phyloP scores from a whole-genome alignment of 345 rosid species.

The Lagerstroemia speciosa region DNA sequence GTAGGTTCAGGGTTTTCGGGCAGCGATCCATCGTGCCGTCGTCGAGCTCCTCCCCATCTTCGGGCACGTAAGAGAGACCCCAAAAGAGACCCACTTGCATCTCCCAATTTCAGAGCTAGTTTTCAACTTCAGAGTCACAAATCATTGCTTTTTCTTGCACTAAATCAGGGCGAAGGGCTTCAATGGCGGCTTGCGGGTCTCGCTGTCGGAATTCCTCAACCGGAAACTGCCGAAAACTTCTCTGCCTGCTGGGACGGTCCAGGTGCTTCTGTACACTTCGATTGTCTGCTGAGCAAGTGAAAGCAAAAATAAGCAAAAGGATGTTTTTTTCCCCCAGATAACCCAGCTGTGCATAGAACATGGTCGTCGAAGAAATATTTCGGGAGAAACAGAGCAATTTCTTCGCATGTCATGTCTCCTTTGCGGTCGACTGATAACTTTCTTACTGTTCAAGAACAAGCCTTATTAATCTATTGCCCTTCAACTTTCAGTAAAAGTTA shows the following conservation, averaged over 20 bases:
- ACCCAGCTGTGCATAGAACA: no score
- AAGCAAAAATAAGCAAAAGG: not conserved
- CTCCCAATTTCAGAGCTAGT: not conserved
- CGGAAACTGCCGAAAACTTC: constrained; percentile 35
- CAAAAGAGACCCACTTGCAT: not conserved
- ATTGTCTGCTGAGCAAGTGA: constrained; percentile 9
- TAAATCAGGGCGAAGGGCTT: constrained; percentile 11
- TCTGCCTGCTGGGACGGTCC: constrained; percentile 24
- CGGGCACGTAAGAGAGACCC: constrained; percentile 34
- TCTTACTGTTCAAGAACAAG: no score
- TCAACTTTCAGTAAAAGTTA: no score
- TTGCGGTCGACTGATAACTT: no score
- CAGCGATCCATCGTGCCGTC: constrained; percentile 45
- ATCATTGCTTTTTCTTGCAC: not conserved
- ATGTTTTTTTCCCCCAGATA: not conserved
- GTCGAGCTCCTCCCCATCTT: constrained; percentile 23
- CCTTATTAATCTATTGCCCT: no score
- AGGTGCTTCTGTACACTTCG: constrained; percentile 29
- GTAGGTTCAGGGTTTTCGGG: constrained; percentile 34
- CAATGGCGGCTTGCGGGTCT: constrained; percentile 22
- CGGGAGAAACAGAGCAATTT: no score
- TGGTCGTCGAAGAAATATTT: no score
- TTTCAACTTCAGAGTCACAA: not conserved
- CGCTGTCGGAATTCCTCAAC: constrained; percentile 57
- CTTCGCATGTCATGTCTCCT: no score